phyloP scores from a whole-genome alignment of 192 early-diverging fungal genomes.

The Rhizoclosmatium globosum region DNA sequence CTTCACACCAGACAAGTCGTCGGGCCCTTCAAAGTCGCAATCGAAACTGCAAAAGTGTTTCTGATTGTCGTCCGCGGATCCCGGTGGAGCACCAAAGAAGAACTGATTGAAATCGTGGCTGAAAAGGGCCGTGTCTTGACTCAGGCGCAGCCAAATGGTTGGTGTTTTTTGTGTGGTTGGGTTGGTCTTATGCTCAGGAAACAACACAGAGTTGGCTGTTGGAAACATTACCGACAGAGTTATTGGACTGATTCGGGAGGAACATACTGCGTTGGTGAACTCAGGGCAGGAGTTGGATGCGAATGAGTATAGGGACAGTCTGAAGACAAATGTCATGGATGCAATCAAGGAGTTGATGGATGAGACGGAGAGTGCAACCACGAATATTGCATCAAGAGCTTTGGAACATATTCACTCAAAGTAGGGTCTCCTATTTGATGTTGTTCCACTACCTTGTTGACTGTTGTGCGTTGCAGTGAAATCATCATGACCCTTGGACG shows the following conservation, averaged over 20 bases:
- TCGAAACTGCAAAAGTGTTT: constrained; percentile 78
- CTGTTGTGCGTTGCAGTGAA: constrained; percentile 67
- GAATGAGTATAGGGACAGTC: constrained; percentile 45
- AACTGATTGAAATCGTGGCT: constrained; percentile 70
- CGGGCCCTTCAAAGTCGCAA: constrained; percentile 52
- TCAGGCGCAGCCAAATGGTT: constrained; percentile 72
- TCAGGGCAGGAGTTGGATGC: background rate
- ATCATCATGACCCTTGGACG: constrained; percentile 93
- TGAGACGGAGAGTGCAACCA: constrained; percentile 81
- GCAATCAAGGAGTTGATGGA: constrained; percentile 88
- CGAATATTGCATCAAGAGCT: constrained; percentile 84
- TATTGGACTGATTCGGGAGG: constrained; percentile 84
- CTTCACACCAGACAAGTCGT: constrained; percentile 51
- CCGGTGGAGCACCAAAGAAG: constrained; percentile 72
- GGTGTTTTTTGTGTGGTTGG: background rate
- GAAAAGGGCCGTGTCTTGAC: constrained; percentile 72
- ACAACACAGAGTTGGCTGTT: constrained; percentile 77
- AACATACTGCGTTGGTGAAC: constrained; percentile 24
- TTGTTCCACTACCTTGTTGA: constrained; percentile 1
- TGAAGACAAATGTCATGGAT: constrained; percentile 81
- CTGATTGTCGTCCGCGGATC: constrained; percentile 78
- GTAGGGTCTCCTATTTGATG: constrained; percentile 53
- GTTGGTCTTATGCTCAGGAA: background rate
- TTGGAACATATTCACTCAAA: constrained; percentile 94
- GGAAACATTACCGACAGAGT: constrained; percentile 88